phyloP scores from a whole-genome alignment of 345 rosid genomes.

The Populus ilicifolia region DNA sequence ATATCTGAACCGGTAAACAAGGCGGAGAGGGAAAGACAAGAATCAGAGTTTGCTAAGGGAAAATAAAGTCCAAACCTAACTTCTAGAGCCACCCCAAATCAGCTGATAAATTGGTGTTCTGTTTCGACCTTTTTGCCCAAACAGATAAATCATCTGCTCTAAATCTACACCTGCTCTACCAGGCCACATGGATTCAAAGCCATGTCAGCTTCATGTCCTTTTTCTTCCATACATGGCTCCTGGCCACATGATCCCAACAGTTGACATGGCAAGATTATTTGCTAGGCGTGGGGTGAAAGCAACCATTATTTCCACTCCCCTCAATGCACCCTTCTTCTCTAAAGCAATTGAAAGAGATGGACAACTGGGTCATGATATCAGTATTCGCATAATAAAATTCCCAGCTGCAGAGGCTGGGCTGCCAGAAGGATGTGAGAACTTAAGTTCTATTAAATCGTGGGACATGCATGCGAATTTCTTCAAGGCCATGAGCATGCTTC shows the following conservation, averaged over 20 bases:
- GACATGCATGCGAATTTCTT: not conserved
- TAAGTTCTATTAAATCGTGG: not conserved
- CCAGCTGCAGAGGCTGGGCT: not conserved
- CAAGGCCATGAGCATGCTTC: slow-evolving; percentile 8
- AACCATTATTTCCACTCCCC: slow-evolving; percentile 3
- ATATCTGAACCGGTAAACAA: no score
- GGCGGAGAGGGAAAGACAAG: not conserved
- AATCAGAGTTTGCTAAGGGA: not conserved
- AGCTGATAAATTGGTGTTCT: not conserved
- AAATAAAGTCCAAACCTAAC: not conserved
- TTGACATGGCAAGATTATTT: slow-evolving; percentile 9
- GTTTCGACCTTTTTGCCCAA: not conserved
- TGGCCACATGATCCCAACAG: slow-evolving; percentile 12
- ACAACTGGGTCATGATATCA: not conserved
- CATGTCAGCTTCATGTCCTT: slow-evolving; percentile 5
- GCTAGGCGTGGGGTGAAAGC: not conserved
- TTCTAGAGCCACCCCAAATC: not conserved
- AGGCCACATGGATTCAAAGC: not conserved
- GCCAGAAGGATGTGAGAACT: slow-evolving; percentile 1
- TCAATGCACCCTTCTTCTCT: not conserved
- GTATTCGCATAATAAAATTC: not conserved
- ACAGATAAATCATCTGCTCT: not conserved
- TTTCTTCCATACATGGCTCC: slow-evolving; percentile 11
- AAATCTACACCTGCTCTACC: not conserved
- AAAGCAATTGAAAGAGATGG: not conserved